Conservation (phyloP, 176 grass and related monocot species). For the Saccharum spontaneum region DNA sequence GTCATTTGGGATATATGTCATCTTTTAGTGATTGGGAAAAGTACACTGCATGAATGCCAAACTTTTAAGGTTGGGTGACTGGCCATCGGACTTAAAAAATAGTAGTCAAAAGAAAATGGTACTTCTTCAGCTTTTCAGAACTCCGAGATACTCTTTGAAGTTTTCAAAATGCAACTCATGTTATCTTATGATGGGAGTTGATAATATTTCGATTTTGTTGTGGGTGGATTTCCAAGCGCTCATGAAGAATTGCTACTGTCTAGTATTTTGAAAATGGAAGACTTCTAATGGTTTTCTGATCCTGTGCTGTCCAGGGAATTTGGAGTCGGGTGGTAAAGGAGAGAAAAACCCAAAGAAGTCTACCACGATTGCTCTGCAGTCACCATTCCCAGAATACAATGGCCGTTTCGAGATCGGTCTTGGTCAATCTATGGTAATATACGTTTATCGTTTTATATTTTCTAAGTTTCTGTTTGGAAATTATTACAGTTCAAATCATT, state of each 20-base stretch:
- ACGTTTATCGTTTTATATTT: constrained; percentile 1
- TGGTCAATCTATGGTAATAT: constrained; percentile 70
- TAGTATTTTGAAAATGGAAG: background rate
- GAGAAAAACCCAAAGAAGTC: constrained; percentile 54
- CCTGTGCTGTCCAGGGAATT: constrained; percentile 34
- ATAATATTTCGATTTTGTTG: background rate
- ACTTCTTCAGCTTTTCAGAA: background rate
- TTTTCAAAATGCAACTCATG: constrained; percentile 3
- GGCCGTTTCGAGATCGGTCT: constrained; percentile 59
- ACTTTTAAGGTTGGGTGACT: constrained; percentile 5
- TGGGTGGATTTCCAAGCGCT: background rate
- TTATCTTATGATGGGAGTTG: background rate
- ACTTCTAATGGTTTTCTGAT: background rate
- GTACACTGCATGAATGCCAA: background rate
- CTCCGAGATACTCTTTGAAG: background rate
- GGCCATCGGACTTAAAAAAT: constrained; percentile 13
- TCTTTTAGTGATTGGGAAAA: background rate
- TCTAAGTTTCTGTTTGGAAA: background rate
- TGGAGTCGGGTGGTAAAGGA: constrained; percentile 44
- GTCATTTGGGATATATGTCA: background rate
- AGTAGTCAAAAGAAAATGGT: background rate
- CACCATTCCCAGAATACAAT: constrained; percentile 59
- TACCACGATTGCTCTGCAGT: constrained; percentile 41
- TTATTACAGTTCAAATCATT: background rate
- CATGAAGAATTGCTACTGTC: background rate